These are phyloP conservation scores for Chlorophyllum brunneum DNA, from an alignment of 768 basidiomycete species.

Conservation along the genomic window DNA sequence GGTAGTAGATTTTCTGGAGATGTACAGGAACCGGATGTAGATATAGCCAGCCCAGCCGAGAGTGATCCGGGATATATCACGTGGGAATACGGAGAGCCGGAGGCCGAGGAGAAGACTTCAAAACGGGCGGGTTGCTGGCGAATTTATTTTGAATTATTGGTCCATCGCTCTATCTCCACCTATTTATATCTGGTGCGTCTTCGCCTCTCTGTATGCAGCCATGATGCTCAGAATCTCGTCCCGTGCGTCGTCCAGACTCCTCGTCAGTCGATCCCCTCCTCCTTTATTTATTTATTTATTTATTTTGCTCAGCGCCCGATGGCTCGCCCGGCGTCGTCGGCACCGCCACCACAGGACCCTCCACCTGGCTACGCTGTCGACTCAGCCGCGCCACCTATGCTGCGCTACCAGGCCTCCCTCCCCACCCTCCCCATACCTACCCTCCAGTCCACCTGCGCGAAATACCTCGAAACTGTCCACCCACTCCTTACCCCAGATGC, in stretches of 20 bases:
- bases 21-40: conserved; percentile 9
- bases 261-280: neutral
- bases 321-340: conserved; percentile 16
- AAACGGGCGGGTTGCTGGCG: no score
- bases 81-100: neutral
- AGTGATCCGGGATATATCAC: conserved; percentile 9
- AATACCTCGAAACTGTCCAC: conserved; percentile 83
- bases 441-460: conserved; percentile 75
- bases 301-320: neutral
- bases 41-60: no score
- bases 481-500: conserved; percentile 71
- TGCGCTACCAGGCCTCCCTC: conserved; percentile 68
- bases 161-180: conserved; percentile 12
- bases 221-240: neutral
- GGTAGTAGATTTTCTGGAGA: conserved; percentile 13
- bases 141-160: no score
- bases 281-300: no score
- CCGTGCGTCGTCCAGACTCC: neutral
- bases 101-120: neutral
- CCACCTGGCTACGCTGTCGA: conserved; percentile 41
- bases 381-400: conserved; percentile 59
- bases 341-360: conserved; percentile 16
- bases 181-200: conserved; percentile 9
- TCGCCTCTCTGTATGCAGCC: neutral
- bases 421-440: conserved; percentile 82